A percentile compares a stretch with the other conserved stretches of the same genome.
phyloP scores from a whole-genome alignment of 805 yeast genomes.

The Zygosaccharomyces rouxii region DNA sequence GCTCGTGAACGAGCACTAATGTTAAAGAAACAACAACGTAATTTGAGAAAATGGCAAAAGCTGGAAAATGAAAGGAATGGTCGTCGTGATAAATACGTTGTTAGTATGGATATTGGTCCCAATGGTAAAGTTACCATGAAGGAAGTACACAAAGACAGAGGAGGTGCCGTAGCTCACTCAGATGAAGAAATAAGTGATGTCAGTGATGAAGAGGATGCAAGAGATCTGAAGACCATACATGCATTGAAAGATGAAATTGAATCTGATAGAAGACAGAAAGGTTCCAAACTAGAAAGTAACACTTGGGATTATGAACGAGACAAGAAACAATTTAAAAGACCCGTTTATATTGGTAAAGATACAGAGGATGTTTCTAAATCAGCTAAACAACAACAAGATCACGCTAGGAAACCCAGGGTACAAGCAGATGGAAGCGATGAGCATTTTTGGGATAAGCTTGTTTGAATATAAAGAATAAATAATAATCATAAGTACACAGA shows the following conservation, averaged over 20 bases:
- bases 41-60: constrained; percentile 58
- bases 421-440: constrained; percentile 24
- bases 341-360: constrained; percentile 37
- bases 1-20: constrained; percentile 84
- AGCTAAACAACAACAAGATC: background rate
- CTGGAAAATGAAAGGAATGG: constrained; percentile 59
- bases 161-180: constrained; percentile 24
- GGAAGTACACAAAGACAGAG: constrained; percentile 38
- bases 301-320: constrained; percentile 63
- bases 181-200: constrained; percentile 35
- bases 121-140: constrained; percentile 74
- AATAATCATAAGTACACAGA: background rate
- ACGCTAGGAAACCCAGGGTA: constrained; percentile 20
- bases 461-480: constrained; percentile 5
- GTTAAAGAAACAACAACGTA: constrained; percentile 79
- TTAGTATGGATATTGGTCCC: constrained; percentile 68
- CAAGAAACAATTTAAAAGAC: constrained; percentile 50
- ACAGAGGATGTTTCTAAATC: background rate
- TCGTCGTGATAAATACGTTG: constrained; percentile 59
- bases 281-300: constrained; percentile 32
- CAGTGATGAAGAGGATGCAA: constrained; percentile 37
- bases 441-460: constrained; percentile 22
- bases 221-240: constrained; percentile 30
- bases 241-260: constrained; percentile 25
- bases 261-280: constrained; percentile 13